A percentile compares a stretch with the other conserved stretches of the same genome.
These are phyloP conservation scores for Cucurbita argyrosperma DNA, from an alignment of 306 rosid genomes.

Conservation along the genomic window DNA sequence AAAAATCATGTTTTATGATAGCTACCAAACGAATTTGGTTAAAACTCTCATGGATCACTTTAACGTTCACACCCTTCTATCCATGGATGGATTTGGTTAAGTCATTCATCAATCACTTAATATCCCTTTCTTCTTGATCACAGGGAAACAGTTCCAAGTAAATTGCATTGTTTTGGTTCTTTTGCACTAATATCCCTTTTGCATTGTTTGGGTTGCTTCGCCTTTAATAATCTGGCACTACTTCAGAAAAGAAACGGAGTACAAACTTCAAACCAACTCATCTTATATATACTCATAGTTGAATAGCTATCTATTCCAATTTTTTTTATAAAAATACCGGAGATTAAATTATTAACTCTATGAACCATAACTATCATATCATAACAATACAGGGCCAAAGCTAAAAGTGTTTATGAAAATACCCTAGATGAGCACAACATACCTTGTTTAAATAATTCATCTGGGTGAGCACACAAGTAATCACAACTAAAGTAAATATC, in stretches of 20 bases:
- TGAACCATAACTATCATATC: neutral
- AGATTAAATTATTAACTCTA: neutral
- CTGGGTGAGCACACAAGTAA: conserved; percentile 83
- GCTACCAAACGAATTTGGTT: neutral
- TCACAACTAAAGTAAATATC: conserved; percentile 71
- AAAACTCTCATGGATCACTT: neutral
- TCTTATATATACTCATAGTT: neutral
- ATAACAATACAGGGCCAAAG: neutral
- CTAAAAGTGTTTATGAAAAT: neutral
- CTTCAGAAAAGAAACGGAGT: neutral
- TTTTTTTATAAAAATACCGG: neutral
- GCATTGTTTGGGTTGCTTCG: neutral
- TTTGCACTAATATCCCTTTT: neutral
- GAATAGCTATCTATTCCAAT: neutral
- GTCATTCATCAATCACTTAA: neutral
- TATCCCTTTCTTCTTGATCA: neutral
- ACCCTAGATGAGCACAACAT: neutral
- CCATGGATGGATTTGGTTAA: neutral
- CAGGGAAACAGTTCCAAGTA: neutral
- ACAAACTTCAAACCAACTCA: neutral
- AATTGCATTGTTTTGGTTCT: neutral
- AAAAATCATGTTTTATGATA: neutral
- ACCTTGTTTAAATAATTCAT: conserved; percentile 99
- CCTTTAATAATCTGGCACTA: neutral
- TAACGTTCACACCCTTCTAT: neutral